These are phyloP conservation scores for Penicillium turbatum DNA, from an alignment of 495 filamentous ascomycete species.

Conservation along the genomic window DNA sequence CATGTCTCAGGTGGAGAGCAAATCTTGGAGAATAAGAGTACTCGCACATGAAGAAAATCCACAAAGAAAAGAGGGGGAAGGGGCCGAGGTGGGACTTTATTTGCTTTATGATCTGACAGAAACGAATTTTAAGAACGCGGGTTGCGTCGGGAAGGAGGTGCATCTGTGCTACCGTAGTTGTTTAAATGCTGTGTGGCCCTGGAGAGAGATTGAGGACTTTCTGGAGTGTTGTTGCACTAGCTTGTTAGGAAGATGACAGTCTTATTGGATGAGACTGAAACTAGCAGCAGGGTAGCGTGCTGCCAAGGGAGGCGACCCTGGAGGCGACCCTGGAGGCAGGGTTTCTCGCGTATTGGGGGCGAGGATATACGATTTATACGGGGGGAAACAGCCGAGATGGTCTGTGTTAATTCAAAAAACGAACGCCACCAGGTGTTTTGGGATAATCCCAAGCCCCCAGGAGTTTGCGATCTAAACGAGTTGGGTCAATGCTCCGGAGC, in stretches of 20 bases:
- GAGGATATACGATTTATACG: background rate
- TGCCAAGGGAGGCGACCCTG: too few relatives aligned
- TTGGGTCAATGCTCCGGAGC: constrained; percentile 7
- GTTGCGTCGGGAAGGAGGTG: background rate
- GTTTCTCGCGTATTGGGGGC: background rate
- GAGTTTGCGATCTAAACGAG: background rate
- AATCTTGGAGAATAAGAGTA: background rate
- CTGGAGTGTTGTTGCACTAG: background rate
- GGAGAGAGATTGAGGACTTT: background rate
- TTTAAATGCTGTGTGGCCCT: background rate
- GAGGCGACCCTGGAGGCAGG: constrained; percentile 1
- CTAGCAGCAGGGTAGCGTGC: background rate
- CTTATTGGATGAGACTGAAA: constrained; percentile 1
- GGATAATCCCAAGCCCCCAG: background rate
- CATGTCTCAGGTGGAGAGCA: background rate
- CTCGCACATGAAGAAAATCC: background rate
- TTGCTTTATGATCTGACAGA: background rate
- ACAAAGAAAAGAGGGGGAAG: background rate
- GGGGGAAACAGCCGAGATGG: background rate
- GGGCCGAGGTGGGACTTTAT: constrained; percentile 1
- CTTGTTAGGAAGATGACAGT: background rate
- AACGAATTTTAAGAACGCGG: background rate
- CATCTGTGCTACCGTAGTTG: background rate
- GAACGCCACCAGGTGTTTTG: background rate
- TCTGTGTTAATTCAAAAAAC: background rate